Evolutionary conservation across 495 filamentous ascomycete species (phyloP).

Genomic region (Neurospora sp.): DNA sequence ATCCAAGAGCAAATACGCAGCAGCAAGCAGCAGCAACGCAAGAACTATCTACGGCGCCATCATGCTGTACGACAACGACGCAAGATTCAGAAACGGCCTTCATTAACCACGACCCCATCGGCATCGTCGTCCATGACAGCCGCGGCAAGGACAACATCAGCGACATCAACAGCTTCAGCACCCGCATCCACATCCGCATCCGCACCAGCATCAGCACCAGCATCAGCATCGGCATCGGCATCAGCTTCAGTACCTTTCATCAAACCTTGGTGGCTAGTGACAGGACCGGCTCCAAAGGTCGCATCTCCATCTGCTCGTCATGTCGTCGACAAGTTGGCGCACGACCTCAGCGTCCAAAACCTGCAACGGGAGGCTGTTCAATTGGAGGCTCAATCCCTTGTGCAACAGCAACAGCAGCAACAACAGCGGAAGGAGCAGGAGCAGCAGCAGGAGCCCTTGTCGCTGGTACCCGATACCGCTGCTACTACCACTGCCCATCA

Average conservation of each 20-base stretch:
- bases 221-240: not conserved
- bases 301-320: not conserved
- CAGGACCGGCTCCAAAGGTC: not conserved
- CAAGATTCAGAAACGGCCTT: not conserved
- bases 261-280: not conserved
- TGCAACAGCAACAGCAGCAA: slow-evolving; percentile 2
- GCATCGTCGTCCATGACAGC: not conserved
- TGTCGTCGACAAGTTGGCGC: slow-evolving; percentile 20
- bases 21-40: not conserved
- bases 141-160: not conserved
- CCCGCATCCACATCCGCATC: not conserved
- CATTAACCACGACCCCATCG: not conserved
- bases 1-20: not conserved
- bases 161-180: not conserved
- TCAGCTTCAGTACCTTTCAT: not conserved
- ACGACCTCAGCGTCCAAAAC: slow-evolving; percentile 27
- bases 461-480: not conserved
- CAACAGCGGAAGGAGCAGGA: not conserved
- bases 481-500: not conserved
- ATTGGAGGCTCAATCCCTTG: not conserved
- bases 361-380: slow-evolving; percentile 4
- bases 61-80: not conserved
- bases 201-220: not conserved
- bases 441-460: not conserved
- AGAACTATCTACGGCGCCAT: not conserved